Conservation (phyloP, 2,329 filamentous ascomycete genomes). For the Falciphora oryzae region DNA sequence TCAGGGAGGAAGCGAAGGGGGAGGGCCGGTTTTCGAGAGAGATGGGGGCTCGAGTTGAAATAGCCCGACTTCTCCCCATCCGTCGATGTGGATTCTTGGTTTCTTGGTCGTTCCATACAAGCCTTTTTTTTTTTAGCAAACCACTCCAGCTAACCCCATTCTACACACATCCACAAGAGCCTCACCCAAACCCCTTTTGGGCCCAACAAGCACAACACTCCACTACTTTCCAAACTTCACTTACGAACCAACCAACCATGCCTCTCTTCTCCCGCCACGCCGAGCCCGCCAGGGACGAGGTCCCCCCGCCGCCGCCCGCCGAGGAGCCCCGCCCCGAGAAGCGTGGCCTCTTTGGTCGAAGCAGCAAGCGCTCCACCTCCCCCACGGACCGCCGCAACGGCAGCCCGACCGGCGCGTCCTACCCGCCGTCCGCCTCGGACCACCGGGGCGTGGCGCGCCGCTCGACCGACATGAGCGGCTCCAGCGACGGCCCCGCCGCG, state of each 20-base stretch:
- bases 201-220: not conserved
- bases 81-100: not conserved
- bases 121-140: not conserved
- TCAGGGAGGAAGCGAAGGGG: not conserved
- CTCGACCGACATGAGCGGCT: conserved; percentile 23
- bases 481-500: not conserved
- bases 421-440: too few species aligned
- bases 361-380: conserved; percentile 21
- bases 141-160: not conserved
- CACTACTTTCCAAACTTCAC: not conserved
- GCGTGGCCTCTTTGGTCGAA: conserved; percentile 31
- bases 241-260: conserved; percentile 19
- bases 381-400: conserved; percentile 15
- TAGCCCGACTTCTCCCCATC: not conserved
- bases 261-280: conserved; percentile 28
- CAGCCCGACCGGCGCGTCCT: too few species aligned
- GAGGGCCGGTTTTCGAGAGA: not conserved
- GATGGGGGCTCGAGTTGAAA: conserved; percentile 3
- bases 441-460: conserved; percentile 19
- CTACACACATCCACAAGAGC: not conserved
- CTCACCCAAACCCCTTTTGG: not conserved
- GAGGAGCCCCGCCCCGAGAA: conserved; percentile 20
- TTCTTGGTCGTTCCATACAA: not conserved
- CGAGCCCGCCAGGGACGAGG: conserved; percentile 23
- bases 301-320: conserved; percentile 22